Percentiles rank a stretch among this genome's conserved stretches.
phyloP scores from a whole-genome alignment of 75 land plant species.

The Selaginella tamariscina region DNA sequence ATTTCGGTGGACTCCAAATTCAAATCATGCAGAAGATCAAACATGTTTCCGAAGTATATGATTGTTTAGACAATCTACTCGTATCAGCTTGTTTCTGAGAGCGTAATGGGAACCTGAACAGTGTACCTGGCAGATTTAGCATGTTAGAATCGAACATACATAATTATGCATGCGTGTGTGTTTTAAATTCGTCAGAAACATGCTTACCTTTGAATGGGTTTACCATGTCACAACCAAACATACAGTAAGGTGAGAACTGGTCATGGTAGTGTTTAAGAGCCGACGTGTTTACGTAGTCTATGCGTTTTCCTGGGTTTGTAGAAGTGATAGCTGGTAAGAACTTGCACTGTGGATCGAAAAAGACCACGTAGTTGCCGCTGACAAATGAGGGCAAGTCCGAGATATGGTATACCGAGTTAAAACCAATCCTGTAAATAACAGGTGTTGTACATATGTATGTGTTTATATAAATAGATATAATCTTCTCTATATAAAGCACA shows the following conservation, averaged over 20 bases:
- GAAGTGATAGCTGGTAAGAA: conserved; percentile 72
- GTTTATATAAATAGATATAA: too few species aligned
- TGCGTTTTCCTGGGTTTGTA: conserved; percentile 85
- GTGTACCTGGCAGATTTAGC: conserved; percentile 67
- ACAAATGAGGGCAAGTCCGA: conserved; percentile 96
- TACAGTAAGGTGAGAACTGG: conserved; percentile 82
- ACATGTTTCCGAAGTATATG: conserved; percentile 56
- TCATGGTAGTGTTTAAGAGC: conserved; percentile 55
- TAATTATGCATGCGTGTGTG: too few species aligned
- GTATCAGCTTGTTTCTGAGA: conserved; percentile 61
- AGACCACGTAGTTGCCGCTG: conserved; percentile 76
- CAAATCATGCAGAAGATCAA: conserved; percentile 50
- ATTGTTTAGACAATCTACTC: conserved; percentile 74
- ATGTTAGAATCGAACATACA: conserved; percentile 93
- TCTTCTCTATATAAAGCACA: too few species aligned
- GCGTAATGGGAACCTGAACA: conserved; percentile 87
- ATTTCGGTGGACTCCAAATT: conserved; percentile 56
- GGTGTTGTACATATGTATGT: too few species aligned
- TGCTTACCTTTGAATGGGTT: conserved; percentile 45
- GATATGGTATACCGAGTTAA: conserved; percentile 91
- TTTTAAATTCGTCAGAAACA: too few species aligned
- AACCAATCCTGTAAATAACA: conserved; percentile 62
- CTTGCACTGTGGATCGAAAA: conserved; percentile 89
- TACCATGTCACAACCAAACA: conserved; percentile 91
- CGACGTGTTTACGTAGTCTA: conserved; percentile 65